Conservation (phyloP, 441 rosid species). For the Populus hybrid region DNA sequence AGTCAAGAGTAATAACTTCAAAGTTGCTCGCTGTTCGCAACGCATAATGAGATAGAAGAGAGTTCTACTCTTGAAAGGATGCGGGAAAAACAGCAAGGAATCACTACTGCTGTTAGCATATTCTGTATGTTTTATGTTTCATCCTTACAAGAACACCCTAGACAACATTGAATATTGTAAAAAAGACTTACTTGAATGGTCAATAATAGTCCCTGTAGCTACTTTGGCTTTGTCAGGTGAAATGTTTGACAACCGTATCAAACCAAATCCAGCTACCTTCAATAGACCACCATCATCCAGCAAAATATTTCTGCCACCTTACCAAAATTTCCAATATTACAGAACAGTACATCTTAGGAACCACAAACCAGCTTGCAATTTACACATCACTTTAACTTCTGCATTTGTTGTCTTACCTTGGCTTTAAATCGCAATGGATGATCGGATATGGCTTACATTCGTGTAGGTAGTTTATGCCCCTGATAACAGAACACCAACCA, state of each 20-base stretch:
- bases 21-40: background rate
- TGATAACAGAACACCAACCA: slow-evolving; percentile 38
- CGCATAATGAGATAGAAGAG: background rate
- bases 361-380: slow-evolving; percentile 14
- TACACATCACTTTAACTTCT: slow-evolving; percentile 35
- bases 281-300: slow-evolving; percentile 86
- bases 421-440: slow-evolving; percentile 86
- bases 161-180: background rate
- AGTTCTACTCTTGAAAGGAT: background rate
- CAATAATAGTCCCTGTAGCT: slow-evolving; percentile 42
- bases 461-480: slow-evolving; percentile 98
- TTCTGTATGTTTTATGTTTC: background rate
- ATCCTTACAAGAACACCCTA: background rate
- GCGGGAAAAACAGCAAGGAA: background rate
- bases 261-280: slow-evolving; percentile 89
- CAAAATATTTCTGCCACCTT: slow-evolving; percentile 99
- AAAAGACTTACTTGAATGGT: slow-evolving; percentile 54
- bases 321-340: slow-evolving; percentile 77
- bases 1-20: background rate
- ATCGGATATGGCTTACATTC: slow-evolving; percentile 96
- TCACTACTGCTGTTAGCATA: background rate
- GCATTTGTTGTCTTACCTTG: slow-evolving; percentile 81
- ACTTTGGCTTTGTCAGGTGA: slow-evolving; percentile 67
- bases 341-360: slow-evolving; percentile 34
- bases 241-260: slow-evolving; percentile 55